Evolutionary conservation across 2,329 filamentous ascomycete genomes (phyloP).

Genomic region (Sporothrix curviconia): DNA sequence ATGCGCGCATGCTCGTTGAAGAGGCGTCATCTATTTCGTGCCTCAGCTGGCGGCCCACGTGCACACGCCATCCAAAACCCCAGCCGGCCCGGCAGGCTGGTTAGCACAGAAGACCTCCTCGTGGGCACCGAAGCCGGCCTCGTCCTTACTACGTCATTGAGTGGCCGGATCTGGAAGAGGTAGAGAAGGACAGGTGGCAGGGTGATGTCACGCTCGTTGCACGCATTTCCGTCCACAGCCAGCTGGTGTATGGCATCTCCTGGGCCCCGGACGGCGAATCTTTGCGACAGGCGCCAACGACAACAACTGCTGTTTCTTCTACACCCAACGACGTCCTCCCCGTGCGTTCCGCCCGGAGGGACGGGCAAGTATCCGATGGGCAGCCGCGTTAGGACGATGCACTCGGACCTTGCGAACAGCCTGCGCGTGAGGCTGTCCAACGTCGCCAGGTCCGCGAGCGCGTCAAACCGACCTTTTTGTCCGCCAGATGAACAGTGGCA

Average conservation of each 20-base stretch:
- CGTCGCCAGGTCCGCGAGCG: constrained; percentile 12
- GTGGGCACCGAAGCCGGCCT: constrained; percentile 79
- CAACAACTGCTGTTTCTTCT: constrained; percentile 78
- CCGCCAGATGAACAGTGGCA: constrained; percentile 40
- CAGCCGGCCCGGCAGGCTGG: constrained; percentile 39
- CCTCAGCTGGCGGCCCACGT: constrained; percentile 69
- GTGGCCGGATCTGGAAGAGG: constrained; percentile 64
- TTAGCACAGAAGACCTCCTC: constrained; percentile 73
- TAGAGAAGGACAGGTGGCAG: constrained; percentile 61
- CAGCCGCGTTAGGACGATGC: neutral
- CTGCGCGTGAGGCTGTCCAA: neutral
- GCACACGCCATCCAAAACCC: constrained; percentile 47
- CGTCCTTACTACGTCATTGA: constrained; percentile 87
- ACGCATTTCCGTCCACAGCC: constrained; percentile 69
- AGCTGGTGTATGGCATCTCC: constrained; percentile 88
- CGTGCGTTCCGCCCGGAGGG: neutral
- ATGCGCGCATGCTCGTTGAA: constrained; percentile 51
- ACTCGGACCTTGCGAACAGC: neutral
- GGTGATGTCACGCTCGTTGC: constrained; percentile 73
- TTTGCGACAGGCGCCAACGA: constrained; percentile 92
- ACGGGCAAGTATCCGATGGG: neutral
- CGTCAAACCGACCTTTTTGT: neutral
- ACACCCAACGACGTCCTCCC: constrained; percentile 53
- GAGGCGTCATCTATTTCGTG: constrained; percentile 71
- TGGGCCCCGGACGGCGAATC: constrained; percentile 72